Evolutionary conservation across 495 filamentous ascomycete genomes (phyloP).

Genomic region (Aspergillus haitiensis): DNA sequence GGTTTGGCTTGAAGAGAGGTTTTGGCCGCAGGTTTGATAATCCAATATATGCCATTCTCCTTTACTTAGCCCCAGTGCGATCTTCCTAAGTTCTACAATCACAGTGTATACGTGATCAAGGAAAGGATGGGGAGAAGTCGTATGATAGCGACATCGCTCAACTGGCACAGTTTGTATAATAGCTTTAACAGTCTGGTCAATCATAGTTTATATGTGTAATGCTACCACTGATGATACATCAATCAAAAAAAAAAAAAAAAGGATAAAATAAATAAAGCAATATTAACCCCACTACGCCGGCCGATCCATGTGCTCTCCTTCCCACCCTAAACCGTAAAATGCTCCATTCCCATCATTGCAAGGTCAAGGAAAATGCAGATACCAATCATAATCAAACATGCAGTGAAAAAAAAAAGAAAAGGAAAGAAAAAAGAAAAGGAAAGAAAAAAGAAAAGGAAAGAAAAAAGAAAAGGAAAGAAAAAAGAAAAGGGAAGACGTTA

Average conservation of each 20-base stretch:
- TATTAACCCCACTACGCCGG: not conserved
- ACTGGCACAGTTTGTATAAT: not conserved
- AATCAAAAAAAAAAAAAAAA: slow-evolving; percentile 11
- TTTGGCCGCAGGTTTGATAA: slow-evolving; percentile 42
- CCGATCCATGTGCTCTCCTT: not conserved
- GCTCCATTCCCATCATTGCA: slow-evolving; percentile 3
- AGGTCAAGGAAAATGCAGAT: not conserved
- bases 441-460: too few relatives aligned
- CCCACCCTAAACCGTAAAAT: not conserved
- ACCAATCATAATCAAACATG: slow-evolving; percentile 1
- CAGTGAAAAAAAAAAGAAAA: not conserved
- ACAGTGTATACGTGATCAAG: too few relatives aligned
- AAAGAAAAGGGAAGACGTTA: not conserved
- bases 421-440: not conserved
- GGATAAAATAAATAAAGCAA: not conserved
- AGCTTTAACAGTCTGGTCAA: not conserved
- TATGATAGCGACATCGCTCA: too few relatives aligned
- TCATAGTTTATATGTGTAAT: slow-evolving; percentile 4
- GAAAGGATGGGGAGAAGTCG: too few relatives aligned
- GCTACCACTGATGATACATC: slow-evolving; percentile 2
- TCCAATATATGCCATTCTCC: not conserved
- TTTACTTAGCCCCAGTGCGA: not conserved
- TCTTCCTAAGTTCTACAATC: too few relatives aligned
- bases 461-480: not conserved
- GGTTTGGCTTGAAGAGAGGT: slow-evolving; percentile 53